Evolutionary conservation across 2,329 filamentous ascomycete genomes (phyloP), one percentile per base, ranked within the genome.

Genomic region (Penicillium sp.): DNA sequence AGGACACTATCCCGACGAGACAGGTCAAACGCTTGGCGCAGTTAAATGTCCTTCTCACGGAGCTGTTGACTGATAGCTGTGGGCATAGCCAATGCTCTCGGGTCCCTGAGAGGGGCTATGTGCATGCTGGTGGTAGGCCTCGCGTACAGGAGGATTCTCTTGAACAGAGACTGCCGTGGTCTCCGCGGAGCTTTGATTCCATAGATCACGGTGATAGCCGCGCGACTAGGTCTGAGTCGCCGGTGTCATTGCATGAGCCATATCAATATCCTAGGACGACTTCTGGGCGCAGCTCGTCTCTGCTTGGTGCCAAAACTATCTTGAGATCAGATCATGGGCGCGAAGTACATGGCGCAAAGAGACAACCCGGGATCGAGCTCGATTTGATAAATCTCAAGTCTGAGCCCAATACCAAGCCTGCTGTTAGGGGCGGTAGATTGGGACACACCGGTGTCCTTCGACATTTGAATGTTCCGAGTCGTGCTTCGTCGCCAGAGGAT

Each of bases 1-100:
- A 50, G 1, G 47, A 44, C 7, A 5, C 19, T 2, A 31, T 55
- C 8, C 47, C 53, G 5, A 9, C 40, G 5, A 35, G 46, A 17
- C 53, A 55, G 41, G 22, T 40, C 19, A 55, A 55, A 19, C 38
- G 53, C 14, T 17, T 55, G 28, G 48, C 47, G 35, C 53, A 55
- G 26, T 10, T 55, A 25, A 55, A 51, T 35, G 35, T 55, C 8
- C 31, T 55, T 14, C 40, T 55, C 6, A 44, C 48, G 22, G 53
- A 55, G 17, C 17, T 55, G 16, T 38, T 55, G 26, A 51, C 35
- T 4, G 53, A 55, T 35, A 47, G 40, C 4, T 55, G 53, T 33
- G 26, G 22, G 1, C 40, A 51, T 43, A 14, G 41, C 1, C 12
- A 22, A 8, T 48, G 46, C 19, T 36, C 37, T 2, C 17, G 47